Percentiles rank a stretch among this genome's conserved stretches.
phyloP scores from a whole-genome alignment of 495 filamentous ascomycete species.

The Penicillium macrosclerotiorum region DNA sequence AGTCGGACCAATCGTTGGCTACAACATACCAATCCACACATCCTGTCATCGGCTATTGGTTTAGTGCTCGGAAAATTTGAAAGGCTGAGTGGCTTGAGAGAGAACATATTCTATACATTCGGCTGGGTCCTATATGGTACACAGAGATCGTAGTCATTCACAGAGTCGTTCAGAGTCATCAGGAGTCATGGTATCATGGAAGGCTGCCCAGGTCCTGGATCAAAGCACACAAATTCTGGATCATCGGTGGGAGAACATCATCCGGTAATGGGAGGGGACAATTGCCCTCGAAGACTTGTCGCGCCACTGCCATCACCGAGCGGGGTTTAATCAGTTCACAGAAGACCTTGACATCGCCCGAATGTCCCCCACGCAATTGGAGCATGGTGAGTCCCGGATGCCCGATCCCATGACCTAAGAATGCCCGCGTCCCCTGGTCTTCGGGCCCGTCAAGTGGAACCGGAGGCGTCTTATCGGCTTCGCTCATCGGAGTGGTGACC shows the following conservation, averaged over 20 bases:
- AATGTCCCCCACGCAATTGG: constrained; percentile 14
- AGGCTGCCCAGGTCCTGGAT: constrained; percentile 47
- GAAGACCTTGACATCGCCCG: constrained; percentile 4
- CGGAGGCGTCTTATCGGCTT: background rate
- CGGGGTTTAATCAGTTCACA: constrained; percentile 23
- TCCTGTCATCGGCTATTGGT: too few species aligned
- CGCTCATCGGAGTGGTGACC: constrained; percentile 19
- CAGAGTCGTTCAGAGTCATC: background rate
- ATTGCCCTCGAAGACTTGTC: constrained; percentile 47
- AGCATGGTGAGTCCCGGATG: constrained; percentile 29
- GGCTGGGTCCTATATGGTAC: background rate
- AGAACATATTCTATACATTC: too few species aligned
- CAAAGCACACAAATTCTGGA: constrained; percentile 53
- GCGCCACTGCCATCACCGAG: constrained; percentile 44
- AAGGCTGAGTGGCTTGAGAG: too few species aligned
- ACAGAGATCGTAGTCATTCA: too few species aligned
- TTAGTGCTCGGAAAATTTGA: too few species aligned
- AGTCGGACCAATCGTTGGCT: background rate
- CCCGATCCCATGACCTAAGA: constrained; percentile 27
- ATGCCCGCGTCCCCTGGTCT: constrained; percentile 31
- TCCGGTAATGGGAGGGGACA: constrained; percentile 25
- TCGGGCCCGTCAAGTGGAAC: constrained; percentile 33
- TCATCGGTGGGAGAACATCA: constrained; percentile 37
- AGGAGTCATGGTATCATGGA: constrained; percentile 1
- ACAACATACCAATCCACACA: too few species aligned